These are phyloP conservation scores for Salix exigua DNA, from an alignment of 345 rosid genomes.

Conservation along the genomic window DNA sequence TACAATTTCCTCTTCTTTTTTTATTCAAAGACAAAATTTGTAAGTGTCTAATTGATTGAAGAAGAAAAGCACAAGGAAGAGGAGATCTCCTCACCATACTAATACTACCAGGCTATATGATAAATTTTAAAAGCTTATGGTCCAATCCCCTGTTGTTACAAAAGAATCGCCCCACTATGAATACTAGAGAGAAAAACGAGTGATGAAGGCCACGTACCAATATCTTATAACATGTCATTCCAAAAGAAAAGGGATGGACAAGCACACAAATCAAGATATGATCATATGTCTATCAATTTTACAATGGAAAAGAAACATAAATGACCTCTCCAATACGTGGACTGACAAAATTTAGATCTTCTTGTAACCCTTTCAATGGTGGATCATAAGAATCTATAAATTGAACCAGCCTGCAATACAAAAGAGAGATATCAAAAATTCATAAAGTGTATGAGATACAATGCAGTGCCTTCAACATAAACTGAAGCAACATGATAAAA, in stretches of 20 bases:
- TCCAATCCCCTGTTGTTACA: neutral
- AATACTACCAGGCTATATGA: neutral
- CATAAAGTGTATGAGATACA: neutral
- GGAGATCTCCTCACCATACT: neutral
- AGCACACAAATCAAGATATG: neutral
- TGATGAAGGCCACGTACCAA: neutral
- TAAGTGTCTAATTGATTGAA: neutral
- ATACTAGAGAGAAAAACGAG: neutral
- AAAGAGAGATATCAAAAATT: neutral
- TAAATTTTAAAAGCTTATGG: neutral
- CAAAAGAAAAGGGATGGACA: neutral
- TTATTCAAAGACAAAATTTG: neutral
- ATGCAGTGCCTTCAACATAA: neutral
- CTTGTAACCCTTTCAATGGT: constrained; percentile 95
- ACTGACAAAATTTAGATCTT: constrained; percentile 94
- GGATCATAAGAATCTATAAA: constrained; percentile 97
- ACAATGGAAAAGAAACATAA: constrained; percentile 12
- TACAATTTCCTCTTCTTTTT: neutral
- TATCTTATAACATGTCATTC: neutral
- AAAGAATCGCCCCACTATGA: neutral
- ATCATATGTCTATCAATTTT: neutral
- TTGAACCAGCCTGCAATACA: constrained; percentile 74
- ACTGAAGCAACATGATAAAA: constrained; percentile 7
- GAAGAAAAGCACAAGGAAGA: neutral
- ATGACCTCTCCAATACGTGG: constrained; percentile 98